Evolutionary conservation across 164 flowering plant species (phyloP).

Genomic region (Akebia trifoliata): DNA sequence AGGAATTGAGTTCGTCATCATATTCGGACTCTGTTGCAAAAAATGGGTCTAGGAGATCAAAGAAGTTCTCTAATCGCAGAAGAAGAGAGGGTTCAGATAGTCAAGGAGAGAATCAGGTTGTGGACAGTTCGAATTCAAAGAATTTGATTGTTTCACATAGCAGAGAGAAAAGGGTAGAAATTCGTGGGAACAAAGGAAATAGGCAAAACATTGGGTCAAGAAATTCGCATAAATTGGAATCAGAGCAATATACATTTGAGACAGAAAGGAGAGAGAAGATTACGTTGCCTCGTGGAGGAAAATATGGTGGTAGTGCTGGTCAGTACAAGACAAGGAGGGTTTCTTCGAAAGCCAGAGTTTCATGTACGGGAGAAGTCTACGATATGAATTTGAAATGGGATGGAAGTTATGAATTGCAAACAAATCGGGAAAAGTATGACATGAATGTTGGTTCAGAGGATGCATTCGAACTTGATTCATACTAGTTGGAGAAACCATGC

Average conservation of each 20-base stretch:
- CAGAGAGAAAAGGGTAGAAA: slow-evolving; percentile 4
- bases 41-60: slow-evolving; percentile 4
- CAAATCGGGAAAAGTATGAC: not conserved
- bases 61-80: not conserved
- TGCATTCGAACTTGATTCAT: slow-evolving; percentile 3
- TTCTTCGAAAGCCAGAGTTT: slow-evolving; percentile 8
- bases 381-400: slow-evolving; percentile 42
- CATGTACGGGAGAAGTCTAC: slow-evolving; percentile 22
- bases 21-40: not conserved
- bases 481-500: not conserved
- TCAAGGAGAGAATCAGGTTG: not conserved
- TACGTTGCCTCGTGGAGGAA: not conserved
- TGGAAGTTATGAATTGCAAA: slow-evolving; percentile 36
- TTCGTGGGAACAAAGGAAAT: slow-evolving; percentile 14
- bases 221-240: slow-evolving; percentile 1
- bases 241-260: slow-evolving; percentile 11
- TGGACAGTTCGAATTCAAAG: not conserved
- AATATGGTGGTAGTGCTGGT: not conserved
- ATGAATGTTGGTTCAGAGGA: not conserved
- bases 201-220: slow-evolving; percentile 8
- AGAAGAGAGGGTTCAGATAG: not conserved
- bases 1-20: not conserved
- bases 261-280: slow-evolving; percentile 7
- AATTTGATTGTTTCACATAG: slow-evolving; percentile 2
- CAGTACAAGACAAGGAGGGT: not conserved